Percentiles rank a stretch among this genome's conserved stretches.
Evolutionary conservation across 768 basidiomycete species (phyloP).

Genomic region (Boletus huronensis): DNA sequence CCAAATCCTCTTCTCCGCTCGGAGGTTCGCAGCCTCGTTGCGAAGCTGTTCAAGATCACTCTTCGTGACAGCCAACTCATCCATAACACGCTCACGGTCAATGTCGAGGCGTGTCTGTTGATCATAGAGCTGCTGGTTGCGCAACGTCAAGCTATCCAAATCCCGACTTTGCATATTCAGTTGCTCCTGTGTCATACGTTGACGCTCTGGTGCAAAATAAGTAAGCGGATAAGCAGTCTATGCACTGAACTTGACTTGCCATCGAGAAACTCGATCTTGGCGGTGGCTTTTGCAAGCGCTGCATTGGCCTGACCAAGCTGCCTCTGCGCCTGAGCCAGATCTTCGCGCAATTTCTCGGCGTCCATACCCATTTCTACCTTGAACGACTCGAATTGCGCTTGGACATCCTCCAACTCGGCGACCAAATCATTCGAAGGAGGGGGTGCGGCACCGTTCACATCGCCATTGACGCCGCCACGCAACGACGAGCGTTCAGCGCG

Average conservation of each 20-base stretch:
- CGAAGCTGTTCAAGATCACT: constrained; percentile 70
- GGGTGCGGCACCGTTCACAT: constrained; percentile 26
- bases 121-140: constrained; percentile 70
- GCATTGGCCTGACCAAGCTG: constrained; percentile 65
- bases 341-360: constrained; percentile 65
- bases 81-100: constrained; percentile 63
- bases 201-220: constrained; percentile 50
- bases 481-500: constrained; percentile 39
- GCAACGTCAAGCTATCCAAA: constrained; percentile 59
- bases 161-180: constrained; percentile 59
- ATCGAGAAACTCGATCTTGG: constrained; percentile 72
- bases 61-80: constrained; percentile 59
- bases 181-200: constrained; percentile 69
- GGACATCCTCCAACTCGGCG: constrained; percentile 66
- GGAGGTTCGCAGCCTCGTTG: constrained; percentile 82
- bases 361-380: constrained; percentile 80
- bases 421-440: constrained; percentile 39
- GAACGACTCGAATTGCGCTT: constrained; percentile 79
- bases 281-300: constrained; percentile 77
- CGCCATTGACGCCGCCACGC: constrained; percentile 29
- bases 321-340: constrained; percentile 58
- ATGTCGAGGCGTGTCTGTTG: constrained; percentile 74
- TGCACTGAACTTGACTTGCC: constrained; percentile 43
- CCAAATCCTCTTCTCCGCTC: constrained; percentile 93
- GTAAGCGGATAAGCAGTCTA: background rate